phyloP scores from a whole-genome alignment of 805 yeast genomes.

The Saccharomycopsis fermentans region DNA sequence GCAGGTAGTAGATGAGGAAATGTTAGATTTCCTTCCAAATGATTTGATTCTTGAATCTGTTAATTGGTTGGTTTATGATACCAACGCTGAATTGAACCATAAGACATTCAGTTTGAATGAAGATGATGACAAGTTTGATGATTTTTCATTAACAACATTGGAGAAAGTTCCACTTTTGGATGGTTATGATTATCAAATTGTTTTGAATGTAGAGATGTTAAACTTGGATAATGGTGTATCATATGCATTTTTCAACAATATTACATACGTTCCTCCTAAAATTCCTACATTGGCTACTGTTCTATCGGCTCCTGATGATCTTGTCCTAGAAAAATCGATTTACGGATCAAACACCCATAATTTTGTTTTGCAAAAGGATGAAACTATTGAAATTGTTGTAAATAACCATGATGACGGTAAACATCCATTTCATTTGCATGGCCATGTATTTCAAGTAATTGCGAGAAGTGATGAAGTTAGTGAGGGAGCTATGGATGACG shows the following conservation, averaged over 20 bases:
- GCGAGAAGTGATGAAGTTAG: conserved; percentile 40
- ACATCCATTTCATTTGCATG: conserved; percentile 74
- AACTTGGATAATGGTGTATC: conserved; percentile 65
- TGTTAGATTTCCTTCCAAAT: conserved; percentile 61
- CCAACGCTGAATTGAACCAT: conserved; percentile 24
- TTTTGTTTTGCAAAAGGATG: conserved; percentile 47
- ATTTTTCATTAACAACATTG: conserved; percentile 35
- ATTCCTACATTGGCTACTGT: conserved; percentile 63
- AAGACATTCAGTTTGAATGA: conserved; percentile 22
- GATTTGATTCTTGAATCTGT: conserved; percentile 47
- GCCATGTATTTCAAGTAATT: conserved; percentile 58
- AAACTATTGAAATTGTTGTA: conserved; percentile 63
- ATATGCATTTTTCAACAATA: conserved; percentile 66
- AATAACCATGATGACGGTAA: conserved; percentile 74
- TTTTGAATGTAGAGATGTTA: conserved; percentile 51
- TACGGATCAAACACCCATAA: conserved; percentile 68
- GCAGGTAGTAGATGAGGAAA: conserved; percentile 49
- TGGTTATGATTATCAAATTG: conserved; percentile 53
- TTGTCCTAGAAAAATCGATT: conserved; percentile 46
- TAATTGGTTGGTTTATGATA: conserved; percentile 44
- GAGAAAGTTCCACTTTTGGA: conserved; percentile 33
- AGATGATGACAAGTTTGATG: conserved; percentile 32
- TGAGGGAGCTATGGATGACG: background rate
- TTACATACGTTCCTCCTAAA: conserved; percentile 55
- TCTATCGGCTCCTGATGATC: conserved; percentile 45